phyloP scores from a whole-genome alignment of 140 eudicot species.

The Erigeron philadelphicus region DNA sequence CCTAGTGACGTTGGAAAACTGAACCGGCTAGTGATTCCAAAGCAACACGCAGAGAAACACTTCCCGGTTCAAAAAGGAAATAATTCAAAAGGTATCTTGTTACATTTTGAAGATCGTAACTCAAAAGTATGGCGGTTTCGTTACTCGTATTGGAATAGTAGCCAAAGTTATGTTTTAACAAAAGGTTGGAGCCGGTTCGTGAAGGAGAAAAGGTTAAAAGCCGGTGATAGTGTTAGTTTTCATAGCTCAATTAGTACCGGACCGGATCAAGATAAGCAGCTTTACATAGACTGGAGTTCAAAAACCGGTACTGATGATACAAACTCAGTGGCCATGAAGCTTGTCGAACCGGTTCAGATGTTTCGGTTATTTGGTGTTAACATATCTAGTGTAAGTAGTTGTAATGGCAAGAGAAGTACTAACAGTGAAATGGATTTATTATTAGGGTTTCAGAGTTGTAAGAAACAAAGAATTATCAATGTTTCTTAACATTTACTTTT shows the following conservation, averaged over 20 bases:
- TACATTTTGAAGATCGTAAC: constrained; percentile 66
- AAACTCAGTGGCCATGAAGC: constrained; percentile 6
- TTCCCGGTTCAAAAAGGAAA: constrained; percentile 64
- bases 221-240: constrained; percentile 75
- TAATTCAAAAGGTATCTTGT: constrained; percentile 60
- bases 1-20: constrained; percentile 93
- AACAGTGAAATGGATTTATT: constrained; percentile 41
- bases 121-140: constrained; percentile 88
- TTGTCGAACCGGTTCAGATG: constrained; percentile 50
- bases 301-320: constrained; percentile 30
- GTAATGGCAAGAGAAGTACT: constrained; percentile 41
- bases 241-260: constrained; percentile 54
- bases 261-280: constrained; percentile 36
- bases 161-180: constrained; percentile 85
- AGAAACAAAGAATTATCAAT: constrained; percentile 57
- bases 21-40: constrained; percentile 87
- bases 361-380: constrained; percentile 78
- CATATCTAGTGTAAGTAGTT: constrained; percentile 35
- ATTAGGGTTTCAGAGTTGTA: constrained; percentile 41
- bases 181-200: constrained; percentile 99
- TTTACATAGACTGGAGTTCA: constrained; percentile 63
- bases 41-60: constrained; percentile 90
- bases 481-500: constrained; percentile 40
- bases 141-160: constrained; percentile 92
- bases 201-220: constrained; percentile 73